phyloP scores from a whole-genome alignment of 2,329 filamentous ascomycete species.

The Sphaceloma murrayae region DNA sequence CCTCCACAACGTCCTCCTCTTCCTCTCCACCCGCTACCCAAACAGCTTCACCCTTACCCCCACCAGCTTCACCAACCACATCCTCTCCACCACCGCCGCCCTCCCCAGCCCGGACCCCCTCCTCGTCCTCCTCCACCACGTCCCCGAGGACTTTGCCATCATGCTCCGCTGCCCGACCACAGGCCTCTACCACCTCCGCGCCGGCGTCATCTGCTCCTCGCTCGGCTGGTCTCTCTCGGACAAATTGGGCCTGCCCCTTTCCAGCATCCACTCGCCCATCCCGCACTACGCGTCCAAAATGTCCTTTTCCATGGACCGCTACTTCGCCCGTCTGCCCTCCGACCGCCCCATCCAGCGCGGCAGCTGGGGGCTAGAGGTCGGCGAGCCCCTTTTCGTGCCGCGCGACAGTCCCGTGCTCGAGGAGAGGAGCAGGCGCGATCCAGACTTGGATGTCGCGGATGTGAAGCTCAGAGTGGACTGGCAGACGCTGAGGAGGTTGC shows the following conservation, averaged over 20 bases:
- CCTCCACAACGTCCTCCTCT: conserved; percentile 69
- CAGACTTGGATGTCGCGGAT: conserved; percentile 47
- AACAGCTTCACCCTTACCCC: conserved; percentile 56
- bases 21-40: conserved; percentile 68
- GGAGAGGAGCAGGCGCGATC: conserved; percentile 49
- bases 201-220: conserved; percentile 67
- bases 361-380: conserved; percentile 74
- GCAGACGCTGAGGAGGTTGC: conserved; percentile 74
- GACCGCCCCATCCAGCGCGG: conserved; percentile 71
- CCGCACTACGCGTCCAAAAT: conserved; percentile 84
- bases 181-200: conserved; percentile 64
- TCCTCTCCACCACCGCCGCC: conserved; percentile 55
- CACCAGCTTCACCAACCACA: conserved; percentile 44
- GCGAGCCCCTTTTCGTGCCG: conserved; percentile 64
- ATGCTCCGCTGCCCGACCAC: conserved; percentile 61
- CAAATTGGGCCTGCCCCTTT: conserved; percentile 62
- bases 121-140: conserved; percentile 61
- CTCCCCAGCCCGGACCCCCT: conserved; percentile 56
- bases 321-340: conserved; percentile 67
- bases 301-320: conserved; percentile 81
- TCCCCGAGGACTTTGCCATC: conserved; percentile 77
- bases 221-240: conserved; percentile 68
- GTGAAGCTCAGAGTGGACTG: conserved; percentile 71
- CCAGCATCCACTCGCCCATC: conserved; percentile 63
- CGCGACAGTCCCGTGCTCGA: conserved; percentile 55